Evolutionary conservation across 2,329 filamentous ascomycete genomes (phyloP).

Genomic region (Colletotrichum aenigma): DNA sequence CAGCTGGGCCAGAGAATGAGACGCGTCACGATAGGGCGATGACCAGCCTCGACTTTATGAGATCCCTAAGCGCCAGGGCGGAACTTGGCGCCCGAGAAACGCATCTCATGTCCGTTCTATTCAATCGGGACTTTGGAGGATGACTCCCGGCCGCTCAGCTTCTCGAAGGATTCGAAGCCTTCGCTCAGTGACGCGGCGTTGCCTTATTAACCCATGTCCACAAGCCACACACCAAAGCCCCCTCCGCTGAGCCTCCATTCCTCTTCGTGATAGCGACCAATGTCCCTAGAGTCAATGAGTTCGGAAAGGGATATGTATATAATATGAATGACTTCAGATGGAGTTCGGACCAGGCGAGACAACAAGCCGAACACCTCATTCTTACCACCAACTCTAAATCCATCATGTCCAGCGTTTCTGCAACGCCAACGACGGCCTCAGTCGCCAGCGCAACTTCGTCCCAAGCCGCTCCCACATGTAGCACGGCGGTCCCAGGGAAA

Average conservation of each 20-base stretch:
- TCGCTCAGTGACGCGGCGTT: not conserved
- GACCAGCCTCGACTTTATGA: not conserved
- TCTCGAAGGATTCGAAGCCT: not conserved
- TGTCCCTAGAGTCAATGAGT: not conserved
- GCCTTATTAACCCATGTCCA: not conserved
- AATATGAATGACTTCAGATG: not conserved
- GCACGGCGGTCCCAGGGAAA: slow-evolving; percentile 33
- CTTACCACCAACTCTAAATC: not conserved
- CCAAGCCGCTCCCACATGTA: slow-evolving; percentile 24
- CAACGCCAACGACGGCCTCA: not conserved
- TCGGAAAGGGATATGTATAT: not conserved
- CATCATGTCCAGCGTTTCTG: not conserved
- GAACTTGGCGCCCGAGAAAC: not conserved
- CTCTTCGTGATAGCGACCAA: not conserved
- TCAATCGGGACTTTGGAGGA: not conserved
- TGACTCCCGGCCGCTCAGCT: not conserved
- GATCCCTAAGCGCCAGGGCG: not conserved
- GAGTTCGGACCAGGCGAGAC: not conserved
- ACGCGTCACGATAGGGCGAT: not conserved
- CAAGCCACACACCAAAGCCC: not conserved
- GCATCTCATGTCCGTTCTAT: not conserved
- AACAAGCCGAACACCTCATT: not conserved
- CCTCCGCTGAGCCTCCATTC: not conserved
- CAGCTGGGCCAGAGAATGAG: not conserved
- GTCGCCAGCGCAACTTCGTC: not conserved